Conservation (phyloP, 2,329 filamentous ascomycete genomes). For the Ceratocystis papillata region DNA sequence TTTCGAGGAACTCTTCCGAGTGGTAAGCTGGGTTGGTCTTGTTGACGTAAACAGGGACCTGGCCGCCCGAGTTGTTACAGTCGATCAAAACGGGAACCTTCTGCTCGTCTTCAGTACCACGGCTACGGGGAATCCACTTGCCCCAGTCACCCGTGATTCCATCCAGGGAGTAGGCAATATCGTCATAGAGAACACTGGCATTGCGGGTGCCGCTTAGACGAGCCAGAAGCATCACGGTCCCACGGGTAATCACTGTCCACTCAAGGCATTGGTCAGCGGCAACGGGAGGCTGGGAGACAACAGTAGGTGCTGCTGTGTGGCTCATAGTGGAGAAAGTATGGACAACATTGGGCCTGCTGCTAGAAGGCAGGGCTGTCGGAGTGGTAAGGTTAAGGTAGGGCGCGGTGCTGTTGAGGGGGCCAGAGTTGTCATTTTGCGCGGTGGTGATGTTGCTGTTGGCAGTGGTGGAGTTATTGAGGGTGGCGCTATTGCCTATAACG, state of each 20-base stretch:
- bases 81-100: slow-evolving; percentile 18
- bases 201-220: slow-evolving; percentile 17
- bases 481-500: not conserved
- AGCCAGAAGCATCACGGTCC: slow-evolving; percentile 21
- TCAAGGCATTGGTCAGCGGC: slow-evolving; percentile 20
- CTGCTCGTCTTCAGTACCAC: not conserved
- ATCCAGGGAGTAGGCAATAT: slow-evolving; percentile 24
- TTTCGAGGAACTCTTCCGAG: slow-evolving; percentile 14
- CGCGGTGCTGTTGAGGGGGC: slow-evolving; percentile 5
- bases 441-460: not conserved
- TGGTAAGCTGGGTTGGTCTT: slow-evolving; percentile 19
- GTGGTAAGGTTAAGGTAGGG: slow-evolving; percentile 14
- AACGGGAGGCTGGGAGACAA: not conserved
- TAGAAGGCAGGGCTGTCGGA: not conserved
- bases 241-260: slow-evolving; percentile 24
- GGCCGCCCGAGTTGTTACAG: slow-evolving; percentile 23
- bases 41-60: slow-evolving; percentile 22
- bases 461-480: not conserved
- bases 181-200: slow-evolving; percentile 23
- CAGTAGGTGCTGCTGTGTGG: not conserved
- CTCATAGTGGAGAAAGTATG: not conserved
- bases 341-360: not conserved
- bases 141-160: slow-evolving; percentile 22
- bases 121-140: slow-evolving; percentile 17
- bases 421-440: slow-evolving; percentile 2